Evolutionary conservation across 495 filamentous ascomycete genomes (phyloP).

Genomic region (Penicillium pancosmium): DNA sequence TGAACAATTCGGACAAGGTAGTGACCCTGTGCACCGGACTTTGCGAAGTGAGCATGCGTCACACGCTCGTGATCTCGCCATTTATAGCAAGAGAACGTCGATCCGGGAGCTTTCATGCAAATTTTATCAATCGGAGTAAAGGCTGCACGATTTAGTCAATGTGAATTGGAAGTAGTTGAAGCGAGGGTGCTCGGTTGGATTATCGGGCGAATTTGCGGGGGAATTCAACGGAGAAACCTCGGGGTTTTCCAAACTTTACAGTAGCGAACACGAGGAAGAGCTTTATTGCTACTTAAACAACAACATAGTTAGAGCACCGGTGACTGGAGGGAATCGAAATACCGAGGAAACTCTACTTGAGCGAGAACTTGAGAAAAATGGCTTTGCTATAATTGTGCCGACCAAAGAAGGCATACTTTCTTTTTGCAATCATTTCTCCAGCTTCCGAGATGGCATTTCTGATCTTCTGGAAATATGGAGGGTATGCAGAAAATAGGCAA

Average conservation of each 20-base stretch:
- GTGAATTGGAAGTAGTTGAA: too few relatives aligned
- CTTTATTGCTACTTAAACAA: too few relatives aligned
- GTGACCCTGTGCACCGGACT: conserved; percentile 4
- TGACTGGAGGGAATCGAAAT: neutral
- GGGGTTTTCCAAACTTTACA: too few relatives aligned
- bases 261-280: too few relatives aligned
- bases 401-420: neutral
- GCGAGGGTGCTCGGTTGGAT: too few relatives aligned
- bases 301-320: neutral
- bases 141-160: too few relatives aligned
- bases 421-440: neutral
- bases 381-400: neutral
- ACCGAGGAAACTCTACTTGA: neutral
- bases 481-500: neutral
- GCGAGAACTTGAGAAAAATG: neutral
- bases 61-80: conserved; percentile 5
- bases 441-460: neutral
- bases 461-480: neutral
- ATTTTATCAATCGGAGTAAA: too few relatives aligned
- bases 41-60: conserved; percentile 4
- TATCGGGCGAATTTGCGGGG: too few relatives aligned
- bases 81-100: neutral
- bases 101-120: too few relatives aligned
- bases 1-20: conserved; percentile 6
- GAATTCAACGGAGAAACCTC: too few relatives aligned